Evolutionary conservation across 2,329 filamentous ascomycete species (phyloP).

Genomic region (Ploettnerulaceae sp.): DNA sequence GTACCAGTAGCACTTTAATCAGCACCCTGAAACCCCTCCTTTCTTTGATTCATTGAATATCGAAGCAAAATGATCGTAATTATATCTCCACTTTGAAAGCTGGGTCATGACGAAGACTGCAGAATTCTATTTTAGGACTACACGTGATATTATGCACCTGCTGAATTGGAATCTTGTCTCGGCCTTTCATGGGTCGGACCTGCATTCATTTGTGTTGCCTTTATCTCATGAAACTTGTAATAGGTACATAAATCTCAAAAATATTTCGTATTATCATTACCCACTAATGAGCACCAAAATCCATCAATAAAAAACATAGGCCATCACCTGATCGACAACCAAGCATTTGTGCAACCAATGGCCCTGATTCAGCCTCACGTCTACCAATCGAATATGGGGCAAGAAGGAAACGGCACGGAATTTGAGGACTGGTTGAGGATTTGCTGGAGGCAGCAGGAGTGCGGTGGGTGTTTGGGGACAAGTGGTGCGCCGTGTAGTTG

Average conservation of each 20-base stretch:
- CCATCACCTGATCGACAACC: background rate
- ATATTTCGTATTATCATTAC: no score
- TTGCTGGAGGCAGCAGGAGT: conserved; percentile 49
- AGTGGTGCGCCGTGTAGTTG: conserved; percentile 24
- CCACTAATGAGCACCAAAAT: background rate
- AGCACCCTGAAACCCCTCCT: no score
- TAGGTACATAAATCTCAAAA: no score
- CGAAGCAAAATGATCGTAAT: no score
- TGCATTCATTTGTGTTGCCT: no score
- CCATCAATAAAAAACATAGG: background rate
- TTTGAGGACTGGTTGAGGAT: conserved; percentile 39
- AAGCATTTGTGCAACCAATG: background rate
- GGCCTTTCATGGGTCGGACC: background rate
- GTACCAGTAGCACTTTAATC: background rate
- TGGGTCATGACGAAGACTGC: no score
- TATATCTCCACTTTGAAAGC: no score
- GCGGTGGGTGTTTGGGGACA: conserved; percentile 41
- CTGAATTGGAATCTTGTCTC: background rate
- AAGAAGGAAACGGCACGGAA: background rate
- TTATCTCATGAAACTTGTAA: no score
- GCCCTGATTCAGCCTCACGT: background rate
- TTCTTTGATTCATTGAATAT: no score
- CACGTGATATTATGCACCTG: background rate
- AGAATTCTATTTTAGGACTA: background rate
- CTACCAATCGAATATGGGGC: background rate